A percentile compares a stretch with the other conserved stretches of the same genome.
phyloP scores from a whole-genome alignment of 148 eudicot genomes.

The Pharnaceum exiguum region DNA sequence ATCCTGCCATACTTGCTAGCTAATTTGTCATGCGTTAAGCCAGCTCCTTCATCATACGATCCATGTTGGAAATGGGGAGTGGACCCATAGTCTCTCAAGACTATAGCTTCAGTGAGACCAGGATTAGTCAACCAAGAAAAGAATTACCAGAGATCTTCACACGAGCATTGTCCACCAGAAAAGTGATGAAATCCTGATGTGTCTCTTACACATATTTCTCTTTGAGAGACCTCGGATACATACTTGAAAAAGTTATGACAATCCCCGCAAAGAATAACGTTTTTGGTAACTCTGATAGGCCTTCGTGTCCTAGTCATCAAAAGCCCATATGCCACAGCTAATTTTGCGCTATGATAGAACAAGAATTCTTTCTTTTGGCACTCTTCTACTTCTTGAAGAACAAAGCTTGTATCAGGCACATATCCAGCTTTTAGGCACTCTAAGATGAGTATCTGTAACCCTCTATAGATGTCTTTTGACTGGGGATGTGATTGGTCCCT shows the following conservation, averaged over 20 bases:
- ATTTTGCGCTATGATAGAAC: constrained; percentile 82
- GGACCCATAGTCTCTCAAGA: background rate
- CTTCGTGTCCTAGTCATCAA: constrained; percentile 42
- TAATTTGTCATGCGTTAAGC: constrained; percentile 2
- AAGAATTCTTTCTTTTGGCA: constrained; percentile 74
- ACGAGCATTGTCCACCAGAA: constrained; percentile 65
- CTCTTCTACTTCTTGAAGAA: constrained; percentile 95
- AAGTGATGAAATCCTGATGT: constrained; percentile 80
- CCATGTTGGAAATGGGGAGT: constrained; percentile 1
- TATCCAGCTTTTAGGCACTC: constrained; percentile 84
- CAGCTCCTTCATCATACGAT: constrained; percentile 1
- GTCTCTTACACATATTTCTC: constrained; percentile 70
- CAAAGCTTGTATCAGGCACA: constrained; percentile 87
- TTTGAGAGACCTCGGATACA: constrained; percentile 62
- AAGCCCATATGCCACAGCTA: constrained; percentile 69
- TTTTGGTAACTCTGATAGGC: constrained; percentile 65
- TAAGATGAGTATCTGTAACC: constrained; percentile 54
- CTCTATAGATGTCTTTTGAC: constrained; percentile 65
- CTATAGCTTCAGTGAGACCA: background rate
- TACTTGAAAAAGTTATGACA: constrained; percentile 83
- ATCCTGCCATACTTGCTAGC: constrained; percentile 3
- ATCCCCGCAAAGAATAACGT: constrained; percentile 75
- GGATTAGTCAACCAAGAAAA: background rate
- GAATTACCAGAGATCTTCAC: constrained; percentile 55
- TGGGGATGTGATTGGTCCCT: constrained; percentile 66